phyloP scores from a whole-genome alignment of 768 basidiomycete species.

The Tubosaeta sp. region DNA sequence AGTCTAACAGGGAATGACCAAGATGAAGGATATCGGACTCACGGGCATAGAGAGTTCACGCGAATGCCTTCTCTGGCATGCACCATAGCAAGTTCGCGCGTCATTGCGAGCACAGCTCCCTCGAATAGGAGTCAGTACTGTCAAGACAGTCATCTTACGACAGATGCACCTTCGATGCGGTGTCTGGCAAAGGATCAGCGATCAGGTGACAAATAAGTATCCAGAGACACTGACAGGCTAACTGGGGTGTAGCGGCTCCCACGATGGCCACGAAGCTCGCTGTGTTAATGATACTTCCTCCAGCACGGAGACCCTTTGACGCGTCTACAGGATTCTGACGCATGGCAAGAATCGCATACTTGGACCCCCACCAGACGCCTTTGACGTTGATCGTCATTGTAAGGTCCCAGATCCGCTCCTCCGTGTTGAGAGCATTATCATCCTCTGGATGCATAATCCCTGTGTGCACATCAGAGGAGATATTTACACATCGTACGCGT shows the following conservation, averaged over 20 bases:
- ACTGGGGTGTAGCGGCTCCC: constrained; percentile 96
- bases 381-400: constrained; percentile 95
- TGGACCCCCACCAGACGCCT: constrained; percentile 99
- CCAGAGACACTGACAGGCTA: constrained; percentile 67
- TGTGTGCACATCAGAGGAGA: constrained; percentile 20
- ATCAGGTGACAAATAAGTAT: background rate
- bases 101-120: constrained; percentile 99
- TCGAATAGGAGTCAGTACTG: constrained; percentile 27
- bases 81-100: constrained; percentile 94
- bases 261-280: constrained; percentile 95
- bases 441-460: constrained; percentile 99
- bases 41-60: constrained; percentile 95
- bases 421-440: constrained; percentile 93
- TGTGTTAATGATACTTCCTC: constrained; percentile 96
- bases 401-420: constrained; percentile 94
- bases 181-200: constrained; percentile 51
- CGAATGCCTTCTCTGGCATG: constrained; percentile 98
- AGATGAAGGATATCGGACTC: constrained; percentile 30
- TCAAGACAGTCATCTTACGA: background rate
- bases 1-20: constrained; percentile 1
- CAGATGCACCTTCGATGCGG: constrained; percentile 76
- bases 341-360: constrained; percentile 97
- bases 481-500: background rate
- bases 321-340: constrained; percentile 83
- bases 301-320: constrained; percentile 70